Evolutionary conservation across 1,284 basidiomycete genomes (phyloP).

Genomic region (Austropuccinia psidii): DNA sequence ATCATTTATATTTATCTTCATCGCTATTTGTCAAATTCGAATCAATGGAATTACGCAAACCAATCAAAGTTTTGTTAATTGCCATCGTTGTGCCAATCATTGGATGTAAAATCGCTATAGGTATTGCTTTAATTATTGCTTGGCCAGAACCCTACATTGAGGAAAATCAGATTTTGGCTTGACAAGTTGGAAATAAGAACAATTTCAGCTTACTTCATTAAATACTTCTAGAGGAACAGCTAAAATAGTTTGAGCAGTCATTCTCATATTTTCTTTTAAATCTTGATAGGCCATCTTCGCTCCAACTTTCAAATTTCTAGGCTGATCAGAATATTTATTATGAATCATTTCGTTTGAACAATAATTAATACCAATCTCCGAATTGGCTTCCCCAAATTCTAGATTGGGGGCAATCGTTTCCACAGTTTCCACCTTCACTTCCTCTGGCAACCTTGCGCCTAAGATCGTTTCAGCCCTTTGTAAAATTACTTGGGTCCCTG

Average conservation of each 20-base stretch:
- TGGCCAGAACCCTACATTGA: conserved; percentile 63
- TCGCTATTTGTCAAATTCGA: conserved; percentile 37
- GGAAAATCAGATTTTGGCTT: too few species aligned
- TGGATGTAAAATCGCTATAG: conserved; percentile 88
- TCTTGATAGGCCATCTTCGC: conserved; percentile 83
- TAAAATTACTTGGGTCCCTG: conserved; percentile 91
- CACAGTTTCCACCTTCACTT: conserved; percentile 41
- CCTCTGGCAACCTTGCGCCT: conserved; percentile 54
- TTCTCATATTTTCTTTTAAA: conserved; percentile 71
- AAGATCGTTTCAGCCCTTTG: conserved; percentile 91
- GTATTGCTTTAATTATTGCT: conserved; percentile 88
- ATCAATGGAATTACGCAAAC: conserved; percentile 65
- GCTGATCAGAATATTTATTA: conserved; percentile 86
- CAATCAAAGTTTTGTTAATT: conserved; percentile 85
- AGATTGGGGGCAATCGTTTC: conserved; percentile 77
- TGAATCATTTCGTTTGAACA: conserved; percentile 51
- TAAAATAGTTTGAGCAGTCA: conserved; percentile 92
- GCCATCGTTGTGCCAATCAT: conserved; percentile 96
- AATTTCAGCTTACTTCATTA: conserved; percentile 59
- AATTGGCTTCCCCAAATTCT: too few species aligned
- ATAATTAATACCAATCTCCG: too few species aligned
- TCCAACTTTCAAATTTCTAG: conserved; percentile 71
- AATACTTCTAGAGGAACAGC: conserved; percentile 99
- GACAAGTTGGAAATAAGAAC: background rate
- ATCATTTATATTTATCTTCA: conserved; percentile 41